Evolutionary conservation across 1,284 basidiomycete genomes (phyloP), one percentile per base, ranked within the genome.

Genomic region (Ganoderma multipileum): DNA sequence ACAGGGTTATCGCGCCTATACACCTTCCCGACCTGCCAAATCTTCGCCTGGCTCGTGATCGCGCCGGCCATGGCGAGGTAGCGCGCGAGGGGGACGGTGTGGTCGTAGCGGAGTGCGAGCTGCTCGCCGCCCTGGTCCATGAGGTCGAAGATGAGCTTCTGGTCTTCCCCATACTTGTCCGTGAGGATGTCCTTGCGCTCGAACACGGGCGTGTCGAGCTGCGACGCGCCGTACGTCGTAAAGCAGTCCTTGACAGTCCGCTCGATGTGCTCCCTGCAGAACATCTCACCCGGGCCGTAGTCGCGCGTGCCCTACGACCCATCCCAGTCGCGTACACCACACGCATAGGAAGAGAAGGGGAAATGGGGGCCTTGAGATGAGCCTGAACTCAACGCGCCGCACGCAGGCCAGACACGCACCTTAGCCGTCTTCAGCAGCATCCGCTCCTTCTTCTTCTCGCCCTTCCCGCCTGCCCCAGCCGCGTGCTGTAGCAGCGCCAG

Each of bases 91-190:
- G 97, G 97, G 23, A 99, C 97, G 28, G 97, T 99, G 76, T 99
- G 91, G 79, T 99, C 97, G 79, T 99, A 99, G 67, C 97, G 86
- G 73, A 99, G 83, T 26, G 95, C 95, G 72, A 98, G 93, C 75
- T 99, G 89, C 81, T 99, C 98, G 30, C 98, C 97, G n/a, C 97
- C 98, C 80, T 99, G 98, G 81, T 99, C 98, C 85, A 93, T 91
- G 64, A 99, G 87, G 81, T 99, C 97, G 81, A 98, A 99, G 75
- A 99, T 99, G 76, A 99, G 91, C 82, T 99, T 99, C 61, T 92
- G 90, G 80, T 99, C 97, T 82, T 99, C 98, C 67, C 96, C 96
- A 75, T 98, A 98, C 83, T 99, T 99, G 72, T 96, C 97, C 0
- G 95, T 89, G 59, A 99, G 84, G 71, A 99, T 92, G 78, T 99